Base-by-base conservation (phyloP, 176 grass and related monocot species). In the Triticum turgidum region DNA sequence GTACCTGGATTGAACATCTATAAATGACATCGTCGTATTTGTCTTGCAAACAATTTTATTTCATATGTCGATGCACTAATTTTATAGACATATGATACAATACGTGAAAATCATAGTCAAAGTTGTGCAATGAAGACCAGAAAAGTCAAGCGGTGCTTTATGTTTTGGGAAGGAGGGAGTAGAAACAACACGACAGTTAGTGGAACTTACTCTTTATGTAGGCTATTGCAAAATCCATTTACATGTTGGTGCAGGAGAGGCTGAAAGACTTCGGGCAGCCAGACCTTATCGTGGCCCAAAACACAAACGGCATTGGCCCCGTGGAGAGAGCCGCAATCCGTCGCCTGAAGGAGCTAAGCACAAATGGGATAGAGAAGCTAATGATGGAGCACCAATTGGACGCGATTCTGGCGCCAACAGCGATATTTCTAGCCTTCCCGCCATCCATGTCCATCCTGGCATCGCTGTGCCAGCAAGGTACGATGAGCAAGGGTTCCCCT, bases 381-480 rank as follows among this genome's bases (percentile, higher is more conserved):
- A 84, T 95, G 86, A 73, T 9, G 34, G n/a, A 87, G 12, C 54
- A 85, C 0, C 80, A 34, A 10, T 39, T 95, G 22, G 93, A 95
- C 20, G 90, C 86, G 21, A 66, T 95, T 3, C 35, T 89, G 6
- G 34, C 90, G 13, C 69, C 88, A 3, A 72, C 5, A 3, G 0
- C 0, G 9, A 0, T 4, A 74, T 15, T 1, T 1, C 47, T 4
- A 3, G 27, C 3, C 15, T 82, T 32, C 83, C 91, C 8, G 93
- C 86, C 7, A 51, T 89, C 11, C 66, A 72, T 13, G 88, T 90
- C 14, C 58, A 85, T 49, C 86, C 90, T 0, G 86, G 64, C 12
- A 95, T 95, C 39, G 82, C 24, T 4, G 80, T 91, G 32, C 91
- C 93, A n/a, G n/a, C n/a, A n/a, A n/a, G n/a, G n/a, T n/a, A 89